A percentile compares a stretch with the other conserved stretches of the same genome.
These are phyloP conservation scores for Coprinopsis marcescibilis DNA, from an alignment of 768 basidiomycete genomes.

Conservation along the genomic window DNA sequence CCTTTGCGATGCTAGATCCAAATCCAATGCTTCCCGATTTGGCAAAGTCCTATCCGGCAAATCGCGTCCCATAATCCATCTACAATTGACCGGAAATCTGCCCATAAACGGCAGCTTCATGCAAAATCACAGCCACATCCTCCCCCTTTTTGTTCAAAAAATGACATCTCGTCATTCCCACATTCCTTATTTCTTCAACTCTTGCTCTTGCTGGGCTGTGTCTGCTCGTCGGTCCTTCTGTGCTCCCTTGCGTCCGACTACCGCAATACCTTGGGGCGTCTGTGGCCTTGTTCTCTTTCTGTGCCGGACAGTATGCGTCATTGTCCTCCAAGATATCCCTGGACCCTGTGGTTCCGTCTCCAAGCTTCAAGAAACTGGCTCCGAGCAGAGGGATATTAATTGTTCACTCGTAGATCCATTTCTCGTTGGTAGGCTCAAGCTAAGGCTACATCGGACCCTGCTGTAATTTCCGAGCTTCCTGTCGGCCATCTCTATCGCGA, in stretches of 20 bases:
- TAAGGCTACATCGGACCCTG: too few species aligned
- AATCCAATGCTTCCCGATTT: slow-evolving; percentile 8
- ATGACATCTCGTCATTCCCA: slow-evolving; percentile 5
- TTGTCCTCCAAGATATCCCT: neutral
- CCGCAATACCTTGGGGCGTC: neutral
- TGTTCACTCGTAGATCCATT: neutral
- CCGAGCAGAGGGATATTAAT: neutral
- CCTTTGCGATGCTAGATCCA: neutral
- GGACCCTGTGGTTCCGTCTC: neutral
- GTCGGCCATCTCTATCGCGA: neutral
- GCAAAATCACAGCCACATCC: too few species aligned
- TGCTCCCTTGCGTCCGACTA: slow-evolving; percentile 18
- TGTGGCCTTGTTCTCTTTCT: slow-evolving; percentile 10
- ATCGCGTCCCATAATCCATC: too few species aligned
- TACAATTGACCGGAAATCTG: too few species aligned
- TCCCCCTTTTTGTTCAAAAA: too few species aligned
- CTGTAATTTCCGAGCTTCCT: neutral
- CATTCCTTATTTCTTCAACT: slow-evolving; percentile 2
- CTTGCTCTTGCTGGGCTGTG: slow-evolving; percentile 15
- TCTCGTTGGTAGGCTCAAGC: too few species aligned
- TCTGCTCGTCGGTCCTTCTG: slow-evolving; percentile 17
- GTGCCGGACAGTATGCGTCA: neutral
- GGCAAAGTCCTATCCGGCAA: too few species aligned
- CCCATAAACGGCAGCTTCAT: too few species aligned
- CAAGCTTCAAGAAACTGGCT: neutral